Percentiles rank a stretch among this genome's conserved stretches.
Evolutionary conservation across 768 basidiomycete genomes (phyloP).

Genomic region (Leccinum obscurum): DNA sequence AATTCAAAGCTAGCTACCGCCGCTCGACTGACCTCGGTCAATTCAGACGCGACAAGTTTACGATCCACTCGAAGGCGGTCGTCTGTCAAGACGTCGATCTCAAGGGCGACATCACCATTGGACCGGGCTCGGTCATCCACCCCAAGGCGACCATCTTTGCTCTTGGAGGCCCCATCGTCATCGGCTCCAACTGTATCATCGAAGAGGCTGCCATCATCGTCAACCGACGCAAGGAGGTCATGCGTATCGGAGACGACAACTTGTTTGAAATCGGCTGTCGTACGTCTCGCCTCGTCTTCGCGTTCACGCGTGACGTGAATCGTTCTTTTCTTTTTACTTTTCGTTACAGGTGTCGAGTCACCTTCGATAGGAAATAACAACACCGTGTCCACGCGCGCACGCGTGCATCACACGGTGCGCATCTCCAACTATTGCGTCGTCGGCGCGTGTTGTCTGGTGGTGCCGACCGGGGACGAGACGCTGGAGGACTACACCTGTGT

Average conservation of each 20-base stretch:
- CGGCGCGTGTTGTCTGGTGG: constrained; percentile 78
- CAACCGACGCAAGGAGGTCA: constrained; percentile 84
- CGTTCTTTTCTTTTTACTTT: background rate
- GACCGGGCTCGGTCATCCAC: constrained; percentile 88
- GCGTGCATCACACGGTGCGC: constrained; percentile 80
- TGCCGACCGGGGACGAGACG: constrained; percentile 73
- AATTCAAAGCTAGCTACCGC: background rate
- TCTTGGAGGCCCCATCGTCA: constrained; percentile 84
- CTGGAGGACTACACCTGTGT: constrained; percentile 83
- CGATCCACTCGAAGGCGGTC: constrained; percentile 86
- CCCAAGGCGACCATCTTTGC: constrained; percentile 95
- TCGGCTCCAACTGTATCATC: constrained; percentile 86
- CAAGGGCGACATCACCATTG: constrained; percentile 92
- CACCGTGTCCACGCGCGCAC: constrained; percentile 79
- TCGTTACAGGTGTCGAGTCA: constrained; percentile 74
- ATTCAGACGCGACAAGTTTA: constrained; percentile 80
- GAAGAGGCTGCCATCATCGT: constrained; percentile 91
- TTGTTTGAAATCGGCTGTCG: constrained; percentile 93
- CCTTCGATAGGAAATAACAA: constrained; percentile 84
- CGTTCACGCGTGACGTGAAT: background rate
- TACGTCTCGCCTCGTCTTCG: constrained; percentile 42
- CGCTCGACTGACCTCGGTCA: background rate
- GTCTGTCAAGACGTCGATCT: constrained; percentile 94
- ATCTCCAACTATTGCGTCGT: constrained; percentile 81
- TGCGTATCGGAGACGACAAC: constrained; percentile 94